Conservation (phyloP, 768 basidiomycete genomes). For the Serpula lacrymans region DNA sequence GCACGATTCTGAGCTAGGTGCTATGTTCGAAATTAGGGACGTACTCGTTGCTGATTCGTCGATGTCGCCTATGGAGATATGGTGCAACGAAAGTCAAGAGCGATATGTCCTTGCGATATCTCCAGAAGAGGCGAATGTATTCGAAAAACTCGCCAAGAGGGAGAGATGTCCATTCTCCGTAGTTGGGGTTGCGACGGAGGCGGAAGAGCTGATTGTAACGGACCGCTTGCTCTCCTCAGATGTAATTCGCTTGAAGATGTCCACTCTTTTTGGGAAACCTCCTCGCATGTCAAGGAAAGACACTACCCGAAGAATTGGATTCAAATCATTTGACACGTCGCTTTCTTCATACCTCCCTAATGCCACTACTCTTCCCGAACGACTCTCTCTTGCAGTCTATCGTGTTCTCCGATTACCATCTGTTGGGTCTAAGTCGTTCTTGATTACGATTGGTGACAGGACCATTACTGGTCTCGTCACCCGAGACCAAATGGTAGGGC, state of each 20-base stretch:
- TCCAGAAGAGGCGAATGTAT: constrained; percentile 54
- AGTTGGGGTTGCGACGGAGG: constrained; percentile 82
- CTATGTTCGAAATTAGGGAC: constrained; percentile 89
- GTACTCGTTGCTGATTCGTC: constrained; percentile 87
- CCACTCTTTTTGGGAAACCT: constrained; percentile 93
- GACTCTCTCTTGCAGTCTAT: constrained; percentile 61
- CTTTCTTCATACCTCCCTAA: constrained; percentile 64
- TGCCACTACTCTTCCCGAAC: constrained; percentile 36
- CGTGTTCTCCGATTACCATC: constrained; percentile 89
- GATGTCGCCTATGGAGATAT: constrained; percentile 99
- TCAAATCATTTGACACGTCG: constrained; percentile 65
- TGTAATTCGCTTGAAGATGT: constrained; percentile 89
- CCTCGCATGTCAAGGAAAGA: constrained; percentile 87
- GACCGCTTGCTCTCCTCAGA: constrained; percentile 77
- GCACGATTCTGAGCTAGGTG: constrained; percentile 92
- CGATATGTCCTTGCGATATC: constrained; percentile 93
- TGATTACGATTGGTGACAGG: constrained; percentile 97
- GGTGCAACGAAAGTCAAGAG: constrained; percentile 99
- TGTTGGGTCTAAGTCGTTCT: constrained; percentile 94
- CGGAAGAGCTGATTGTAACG: constrained; percentile 83
- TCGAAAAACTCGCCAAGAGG: constrained; percentile 75
- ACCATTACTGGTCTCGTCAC: constrained; percentile 91
- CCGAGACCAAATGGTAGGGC: constrained; percentile 98
- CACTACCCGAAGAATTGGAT: constrained; percentile 36
- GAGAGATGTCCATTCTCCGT: constrained; percentile 94